phyloP scores from a whole-genome alignment of 192 early-diverging fungal species.

The Diversispora eburnea region DNA sequence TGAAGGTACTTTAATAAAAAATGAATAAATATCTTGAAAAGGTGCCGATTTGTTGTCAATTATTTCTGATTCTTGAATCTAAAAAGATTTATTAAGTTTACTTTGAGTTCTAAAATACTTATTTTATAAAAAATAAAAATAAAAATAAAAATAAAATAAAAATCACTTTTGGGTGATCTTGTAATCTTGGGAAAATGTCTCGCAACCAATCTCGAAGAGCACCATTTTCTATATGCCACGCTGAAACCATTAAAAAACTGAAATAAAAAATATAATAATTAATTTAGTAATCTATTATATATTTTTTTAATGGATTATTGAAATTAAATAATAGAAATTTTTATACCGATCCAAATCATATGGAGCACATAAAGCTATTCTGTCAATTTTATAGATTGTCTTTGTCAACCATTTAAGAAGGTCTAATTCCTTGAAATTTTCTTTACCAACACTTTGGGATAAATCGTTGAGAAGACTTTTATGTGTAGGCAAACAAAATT shows the following conservation, averaged over 20 bases:
- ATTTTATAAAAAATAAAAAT: background rate
- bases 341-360: conserved; percentile 10
- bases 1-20: background rate
- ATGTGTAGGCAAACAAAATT: conserved; percentile 4
- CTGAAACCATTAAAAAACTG: background rate
- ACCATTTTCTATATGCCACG: conserved; percentile 16
- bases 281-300: no score
- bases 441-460: background rate
- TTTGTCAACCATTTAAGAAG: background rate
- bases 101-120: background rate
- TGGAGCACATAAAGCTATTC: conserved; percentile 9
- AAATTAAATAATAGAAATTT: background rate
- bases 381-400: background rate
- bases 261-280: background rate
- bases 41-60: no score
- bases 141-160: background rate
- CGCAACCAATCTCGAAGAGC: background rate
- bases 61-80: background rate
- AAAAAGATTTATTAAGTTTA: background rate
- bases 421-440: background rate
- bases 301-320: background rate
- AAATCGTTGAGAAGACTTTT: background rate
- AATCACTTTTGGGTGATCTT: background rate
- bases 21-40: no score
- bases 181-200: conserved; percentile 13